Conservation (phyloP, 2,329 filamentous ascomycete species). For the Ascochyta clinopodiicola region DNA sequence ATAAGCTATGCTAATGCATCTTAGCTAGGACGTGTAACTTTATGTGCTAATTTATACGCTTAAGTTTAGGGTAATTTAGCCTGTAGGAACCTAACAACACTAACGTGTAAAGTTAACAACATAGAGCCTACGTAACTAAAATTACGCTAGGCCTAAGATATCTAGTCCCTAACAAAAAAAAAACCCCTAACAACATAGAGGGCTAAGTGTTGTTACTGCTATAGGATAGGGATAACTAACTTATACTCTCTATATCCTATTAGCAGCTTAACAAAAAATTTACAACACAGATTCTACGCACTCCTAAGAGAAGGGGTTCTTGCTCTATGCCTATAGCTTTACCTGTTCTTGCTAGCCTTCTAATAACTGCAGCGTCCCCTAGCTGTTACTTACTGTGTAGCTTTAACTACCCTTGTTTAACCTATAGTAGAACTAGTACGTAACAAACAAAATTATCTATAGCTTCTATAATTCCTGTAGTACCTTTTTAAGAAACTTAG, state of each 20-base stretch:
- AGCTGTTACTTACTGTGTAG: background rate
- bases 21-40: too few species aligned
- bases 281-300: background rate
- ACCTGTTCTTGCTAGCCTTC: background rate
- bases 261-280: conserved; percentile 3
- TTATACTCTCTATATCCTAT: conserved; percentile 1
- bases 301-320: background rate
- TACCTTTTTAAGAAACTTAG: background rate
- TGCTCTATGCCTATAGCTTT: background rate
- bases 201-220: too few species aligned
- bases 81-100: too few species aligned
- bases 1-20: too few species aligned
- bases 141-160: too few species aligned
- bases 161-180: too few species aligned
- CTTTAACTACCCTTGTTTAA: background rate
- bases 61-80: too few species aligned
- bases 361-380: background rate
- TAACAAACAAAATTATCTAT: background rate
- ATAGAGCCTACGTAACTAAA: too few species aligned
- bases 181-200: too few species aligned
- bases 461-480: background rate
- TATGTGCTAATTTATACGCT: too few species aligned
- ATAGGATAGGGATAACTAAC: background rate
- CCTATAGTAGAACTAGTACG: background rate
- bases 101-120: too few species aligned